Evolutionary conservation across 2,329 filamentous ascomycete species (phyloP), one percentile per base, ranked within the genome.

Genomic region (Paraconiothyrium sp.): DNA sequence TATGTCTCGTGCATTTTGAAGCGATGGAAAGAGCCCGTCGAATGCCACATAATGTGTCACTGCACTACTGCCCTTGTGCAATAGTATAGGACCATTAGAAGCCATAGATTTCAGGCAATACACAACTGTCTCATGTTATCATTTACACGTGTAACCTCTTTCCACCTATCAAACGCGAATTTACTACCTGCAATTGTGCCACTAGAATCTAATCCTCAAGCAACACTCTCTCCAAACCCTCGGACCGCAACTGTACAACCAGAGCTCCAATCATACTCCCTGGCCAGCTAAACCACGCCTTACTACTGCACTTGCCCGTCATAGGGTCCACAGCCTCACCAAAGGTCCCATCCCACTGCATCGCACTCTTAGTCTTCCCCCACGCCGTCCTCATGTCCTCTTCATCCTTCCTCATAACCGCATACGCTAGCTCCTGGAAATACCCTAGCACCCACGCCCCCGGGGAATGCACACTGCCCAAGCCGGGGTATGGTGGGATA

Each of bases 271-370:
- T 59, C 60, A 66, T 66, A n/a, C 51, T 51, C 14, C 60, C 60
- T n/a, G 60, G 60, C 58, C 63, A 63, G 41, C 58, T 66, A 30
- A 66, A 62, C 58, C 60, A 66, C 8, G 63, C 63, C 49, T 63
- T 66, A 51, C 60, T 66, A 30, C 43, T 61, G 35, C 57, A 61
- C 32, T 57, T 24, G 7, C 51, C 61, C 4, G 60, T 59, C 14
- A 41, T 27, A 14, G 58, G 48, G 51, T 63, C 56, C 24, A 66
- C 60, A 14, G 63, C 63, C 54, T 63, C 63, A 11, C 57, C 32
- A 47, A 61, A 66, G 10, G 63, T 66, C 27, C 58, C 63, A 49
- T 66, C 58, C 63, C 63, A 66, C 44, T 63, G 58, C 63, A 65
- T 63, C 50, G 58, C 55, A 30, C 47, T 59, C 13, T 32, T 32